Evolutionary conservation across 2,329 filamentous ascomycete species (phyloP).

Genomic region (Alternaria burnsii): DNA sequence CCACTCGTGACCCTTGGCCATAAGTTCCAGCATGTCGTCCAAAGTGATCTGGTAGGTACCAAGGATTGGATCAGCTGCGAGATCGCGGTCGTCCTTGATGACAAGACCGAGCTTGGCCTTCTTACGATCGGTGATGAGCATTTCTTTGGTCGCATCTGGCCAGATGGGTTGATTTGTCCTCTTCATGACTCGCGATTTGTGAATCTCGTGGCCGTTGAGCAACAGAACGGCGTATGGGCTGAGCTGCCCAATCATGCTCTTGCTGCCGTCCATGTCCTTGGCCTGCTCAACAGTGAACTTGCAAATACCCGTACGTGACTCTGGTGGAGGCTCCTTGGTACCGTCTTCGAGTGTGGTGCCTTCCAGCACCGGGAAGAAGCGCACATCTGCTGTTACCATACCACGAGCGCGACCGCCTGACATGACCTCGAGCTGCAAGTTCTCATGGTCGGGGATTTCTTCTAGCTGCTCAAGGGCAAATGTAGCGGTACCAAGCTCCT

Average conservation of each 20-base stretch:
- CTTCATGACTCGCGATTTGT: slow-evolving; percentile 90
- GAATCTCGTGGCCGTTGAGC: slow-evolving; percentile 90
- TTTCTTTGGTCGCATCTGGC: slow-evolving; percentile 90
- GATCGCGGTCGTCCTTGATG: slow-evolving; percentile 93
- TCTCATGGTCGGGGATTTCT: slow-evolving; percentile 79
- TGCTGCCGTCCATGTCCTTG: slow-evolving; percentile 91
- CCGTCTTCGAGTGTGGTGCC: slow-evolving; percentile 76
- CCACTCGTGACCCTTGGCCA: slow-evolving; percentile 95
- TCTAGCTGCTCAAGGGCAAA: slow-evolving; percentile 87
- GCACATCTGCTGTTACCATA: slow-evolving; percentile 79
- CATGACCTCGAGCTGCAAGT: slow-evolving; percentile 83
- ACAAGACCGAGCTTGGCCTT: slow-evolving; percentile 88
- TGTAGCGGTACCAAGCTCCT: slow-evolving; percentile 86
- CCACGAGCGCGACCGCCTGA: slow-evolving; percentile 86
- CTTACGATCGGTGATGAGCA: slow-evolving; percentile 93
- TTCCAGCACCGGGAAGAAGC: slow-evolving; percentile 93
- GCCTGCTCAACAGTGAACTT: slow-evolving; percentile 94
- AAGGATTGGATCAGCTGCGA: slow-evolving; percentile 81
- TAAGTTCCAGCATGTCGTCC: slow-evolving; percentile 89
- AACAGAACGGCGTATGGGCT: slow-evolving; percentile 90
- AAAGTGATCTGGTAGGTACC: slow-evolving; percentile 96
- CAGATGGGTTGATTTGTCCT: slow-evolving; percentile 97
- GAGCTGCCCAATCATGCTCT: slow-evolving; percentile 88
- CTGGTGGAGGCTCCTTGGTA: slow-evolving; percentile 79
- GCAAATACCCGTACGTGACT: slow-evolving; percentile 91